Percentiles rank a stretch among this genome's conserved stretches.
phyloP scores from a whole-genome alignment of 179 eudicot genomes.

The Heliamphora pulchella region DNA sequence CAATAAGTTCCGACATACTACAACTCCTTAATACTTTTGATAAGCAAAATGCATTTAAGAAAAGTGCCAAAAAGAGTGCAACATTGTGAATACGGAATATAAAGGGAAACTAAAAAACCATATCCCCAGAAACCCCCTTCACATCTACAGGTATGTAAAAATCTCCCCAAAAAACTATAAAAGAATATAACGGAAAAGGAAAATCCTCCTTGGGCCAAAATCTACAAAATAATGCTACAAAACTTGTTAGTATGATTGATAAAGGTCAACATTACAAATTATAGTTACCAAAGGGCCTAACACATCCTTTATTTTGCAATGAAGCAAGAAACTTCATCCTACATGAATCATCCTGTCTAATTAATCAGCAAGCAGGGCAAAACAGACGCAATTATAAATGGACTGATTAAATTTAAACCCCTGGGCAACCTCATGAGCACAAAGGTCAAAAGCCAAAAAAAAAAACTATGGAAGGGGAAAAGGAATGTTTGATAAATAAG shows the following conservation, averaged over 20 bases:
- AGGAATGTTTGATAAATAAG: not conserved
- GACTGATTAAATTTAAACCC: not conserved
- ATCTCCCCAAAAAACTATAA: too few relatives aligned
- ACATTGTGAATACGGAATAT: too few relatives aligned
- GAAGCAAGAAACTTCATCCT: not conserved
- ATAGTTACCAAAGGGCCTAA: not conserved
- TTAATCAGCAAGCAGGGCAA: not conserved
- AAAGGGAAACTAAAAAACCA: too few relatives aligned
- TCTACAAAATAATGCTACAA: too few relatives aligned
- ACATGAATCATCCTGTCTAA: constrained; percentile 5
- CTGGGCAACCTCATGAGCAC: not conserved
- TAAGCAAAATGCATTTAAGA: too few relatives aligned
- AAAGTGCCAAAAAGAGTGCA: too few relatives aligned
- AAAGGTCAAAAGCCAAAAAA: constrained; percentile 6
- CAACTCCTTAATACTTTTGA: too few relatives aligned
- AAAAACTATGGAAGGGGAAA: not conserved
- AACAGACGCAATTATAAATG: not conserved
- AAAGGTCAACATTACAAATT: not conserved
- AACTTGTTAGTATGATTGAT: not conserved
- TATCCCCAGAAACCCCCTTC: too few relatives aligned
- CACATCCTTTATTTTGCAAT: not conserved
- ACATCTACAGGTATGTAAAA: too few relatives aligned
- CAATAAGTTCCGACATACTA: too few relatives aligned
- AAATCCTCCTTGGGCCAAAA: too few relatives aligned
- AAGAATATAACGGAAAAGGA: not conserved